Conservation (phyloP, 306 rosid species). For the Cucurbita maxima region DNA sequence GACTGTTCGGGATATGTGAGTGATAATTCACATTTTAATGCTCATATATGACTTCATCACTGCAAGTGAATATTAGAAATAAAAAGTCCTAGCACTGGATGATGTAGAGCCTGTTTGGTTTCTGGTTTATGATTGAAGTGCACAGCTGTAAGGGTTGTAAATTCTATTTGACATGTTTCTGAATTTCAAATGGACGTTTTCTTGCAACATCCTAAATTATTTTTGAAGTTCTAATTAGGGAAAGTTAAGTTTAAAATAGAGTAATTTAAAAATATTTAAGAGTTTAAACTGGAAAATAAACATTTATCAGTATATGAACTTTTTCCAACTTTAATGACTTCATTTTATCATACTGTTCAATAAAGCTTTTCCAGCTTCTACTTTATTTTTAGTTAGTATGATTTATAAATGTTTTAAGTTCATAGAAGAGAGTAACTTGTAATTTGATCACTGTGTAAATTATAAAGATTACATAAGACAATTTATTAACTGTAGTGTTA, state of each 20-base stretch:
- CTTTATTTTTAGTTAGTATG: not conserved
- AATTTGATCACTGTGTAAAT: not conserved
- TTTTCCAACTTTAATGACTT: not conserved
- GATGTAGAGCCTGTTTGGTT: not conserved
- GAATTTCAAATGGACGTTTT: not conserved
- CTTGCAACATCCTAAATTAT: not conserved
- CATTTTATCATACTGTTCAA: not conserved
- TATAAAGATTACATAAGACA: not conserved
- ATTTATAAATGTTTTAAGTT: not conserved
- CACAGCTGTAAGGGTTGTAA: not conserved
- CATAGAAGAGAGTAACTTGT: not conserved
- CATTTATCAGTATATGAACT: not conserved
- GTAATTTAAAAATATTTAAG: not conserved
- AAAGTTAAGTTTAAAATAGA: not conserved
- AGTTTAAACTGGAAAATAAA: not conserved
- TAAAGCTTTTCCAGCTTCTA: not conserved
- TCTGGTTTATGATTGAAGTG: not conserved
- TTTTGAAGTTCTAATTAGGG: not conserved
- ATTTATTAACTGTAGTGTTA: not conserved
- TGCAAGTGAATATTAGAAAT: not conserved
- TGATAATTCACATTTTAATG: slow-evolving; percentile 3
- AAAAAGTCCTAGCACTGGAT: not conserved
- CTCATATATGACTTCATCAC: not conserved
- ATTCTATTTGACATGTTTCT: not conserved
- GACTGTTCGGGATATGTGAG: slow-evolving; percentile 97